Evolutionary conservation across 345 rosid species (phyloP).

Genomic region (Citrus sp.): DNA sequence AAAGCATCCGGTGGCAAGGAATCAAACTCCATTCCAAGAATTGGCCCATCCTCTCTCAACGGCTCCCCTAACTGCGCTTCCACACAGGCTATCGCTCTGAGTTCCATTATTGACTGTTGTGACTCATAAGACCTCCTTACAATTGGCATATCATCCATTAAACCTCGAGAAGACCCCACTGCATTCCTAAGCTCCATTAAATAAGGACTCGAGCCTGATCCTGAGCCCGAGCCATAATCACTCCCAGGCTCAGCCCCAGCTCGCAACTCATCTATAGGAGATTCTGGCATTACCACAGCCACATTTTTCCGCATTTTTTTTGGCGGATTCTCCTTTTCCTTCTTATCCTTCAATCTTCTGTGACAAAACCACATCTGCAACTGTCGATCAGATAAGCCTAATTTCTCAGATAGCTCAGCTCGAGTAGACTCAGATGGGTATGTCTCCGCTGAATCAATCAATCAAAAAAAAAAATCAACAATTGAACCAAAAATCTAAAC

Average conservation of each 20-base stretch:
- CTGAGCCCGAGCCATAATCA: constrained; percentile 69
- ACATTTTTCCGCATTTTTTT: constrained; percentile 45
- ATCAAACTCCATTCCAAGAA: constrained; percentile 96
- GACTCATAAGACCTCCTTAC: constrained; percentile 61
- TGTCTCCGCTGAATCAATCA: constrained; percentile 58
- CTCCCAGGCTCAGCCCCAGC: constrained; percentile 44
- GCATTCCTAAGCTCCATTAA: constrained; percentile 47
- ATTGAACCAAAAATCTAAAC: neutral
- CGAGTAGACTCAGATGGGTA: constrained; percentile 82
- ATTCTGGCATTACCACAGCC: constrained; percentile 24
- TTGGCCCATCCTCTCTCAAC: constrained; percentile 94
- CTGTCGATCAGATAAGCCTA: constrained; percentile 91
- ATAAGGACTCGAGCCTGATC: constrained; percentile 71
- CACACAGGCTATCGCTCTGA: constrained; percentile 85
- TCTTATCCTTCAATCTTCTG: constrained; percentile 92
- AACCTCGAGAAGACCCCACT: constrained; percentile 38
- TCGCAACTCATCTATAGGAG: constrained; percentile 44
- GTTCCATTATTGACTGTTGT: constrained; percentile 68
- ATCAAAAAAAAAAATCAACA: neutral
- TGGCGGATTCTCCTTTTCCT: constrained; percentile 38
- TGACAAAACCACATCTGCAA: constrained; percentile 99
- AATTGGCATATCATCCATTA: constrained; percentile 42
- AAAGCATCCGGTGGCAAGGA: constrained; percentile 96
- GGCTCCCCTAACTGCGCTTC: constrained; percentile 97
- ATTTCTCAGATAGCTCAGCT: constrained; percentile 68